A percentile compares a stretch with the other conserved stretches of the same genome.
phyloP scores from a whole-genome alignment of 495 filamentous ascomycete species.

The Hypoxylon cercidicola region DNA sequence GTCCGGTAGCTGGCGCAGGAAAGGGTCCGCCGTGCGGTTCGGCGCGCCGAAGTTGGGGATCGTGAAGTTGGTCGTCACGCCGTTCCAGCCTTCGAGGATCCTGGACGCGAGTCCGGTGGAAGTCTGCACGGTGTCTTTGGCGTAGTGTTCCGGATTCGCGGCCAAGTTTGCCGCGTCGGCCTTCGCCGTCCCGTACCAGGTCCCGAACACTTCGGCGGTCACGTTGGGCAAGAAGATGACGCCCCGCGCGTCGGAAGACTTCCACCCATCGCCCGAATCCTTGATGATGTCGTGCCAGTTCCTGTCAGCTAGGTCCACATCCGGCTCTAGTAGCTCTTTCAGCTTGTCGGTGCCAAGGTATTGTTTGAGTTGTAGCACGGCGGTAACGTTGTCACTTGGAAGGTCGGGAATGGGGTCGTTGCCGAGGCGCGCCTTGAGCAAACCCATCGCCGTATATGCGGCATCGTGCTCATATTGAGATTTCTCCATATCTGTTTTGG shows the following conservation, averaged over 20 bases:
- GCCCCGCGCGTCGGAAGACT: slow-evolving; percentile 31
- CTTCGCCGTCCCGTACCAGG: slow-evolving; percentile 37
- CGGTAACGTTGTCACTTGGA: slow-evolving; percentile 22
- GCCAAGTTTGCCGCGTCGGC: slow-evolving; percentile 42
- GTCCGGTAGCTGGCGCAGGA: slow-evolving; percentile 26
- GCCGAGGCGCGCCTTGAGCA: slow-evolving; percentile 22
- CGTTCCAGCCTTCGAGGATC: slow-evolving; percentile 47
- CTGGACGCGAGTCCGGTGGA: slow-evolving; percentile 27
- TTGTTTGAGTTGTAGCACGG: slow-evolving; percentile 32
- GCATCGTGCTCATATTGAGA: slow-evolving; percentile 29
- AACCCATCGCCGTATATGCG: slow-evolving; percentile 12
- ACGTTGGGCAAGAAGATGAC: slow-evolving; percentile 34
- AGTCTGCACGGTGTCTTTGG: slow-evolving; percentile 31
- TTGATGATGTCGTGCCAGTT: slow-evolving; percentile 34
- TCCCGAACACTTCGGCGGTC: slow-evolving; percentile 22
- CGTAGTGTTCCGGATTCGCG: slow-evolving; percentile 46
- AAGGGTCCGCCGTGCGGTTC: slow-evolving; percentile 26
- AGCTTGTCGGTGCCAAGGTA: slow-evolving; percentile 17
- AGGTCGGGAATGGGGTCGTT: slow-evolving; percentile 12
- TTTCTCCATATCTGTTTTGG: slow-evolving; percentile 17
- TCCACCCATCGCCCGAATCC: slow-evolving; percentile 33
- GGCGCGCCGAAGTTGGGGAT: slow-evolving; percentile 41
- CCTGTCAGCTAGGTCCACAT: slow-evolving; percentile 37
- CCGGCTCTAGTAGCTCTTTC: slow-evolving; percentile 30
- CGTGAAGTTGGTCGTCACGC: slow-evolving; percentile 46